Percentiles rank a stretch among this genome's conserved stretches.
Conservation (phyloP, 257 asterid genomes). For the Rubia yunnanensis region DNA sequence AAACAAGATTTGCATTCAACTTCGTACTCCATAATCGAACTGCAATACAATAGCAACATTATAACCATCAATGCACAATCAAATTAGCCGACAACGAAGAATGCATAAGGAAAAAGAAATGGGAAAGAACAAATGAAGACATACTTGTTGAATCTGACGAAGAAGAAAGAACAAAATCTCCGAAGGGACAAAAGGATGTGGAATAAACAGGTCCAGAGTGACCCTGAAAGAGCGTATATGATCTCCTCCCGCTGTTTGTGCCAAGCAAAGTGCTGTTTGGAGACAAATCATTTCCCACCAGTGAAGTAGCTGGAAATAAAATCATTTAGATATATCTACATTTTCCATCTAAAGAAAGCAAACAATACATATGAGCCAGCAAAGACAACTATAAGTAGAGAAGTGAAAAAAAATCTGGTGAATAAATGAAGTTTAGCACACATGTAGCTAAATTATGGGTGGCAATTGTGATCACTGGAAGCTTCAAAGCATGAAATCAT, state of each 20-base stretch:
- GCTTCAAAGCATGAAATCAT: not conserved
- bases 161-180: constrained; percentile 86
- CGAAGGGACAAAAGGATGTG: constrained; percentile 79
- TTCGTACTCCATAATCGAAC: constrained; percentile 94
- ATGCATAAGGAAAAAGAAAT: constrained; percentile 7
- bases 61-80: constrained; percentile 1
- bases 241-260: constrained; percentile 43
- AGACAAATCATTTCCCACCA: constrained; percentile 54
- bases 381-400: not conserved
- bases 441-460: not conserved
- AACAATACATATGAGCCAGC: no score
- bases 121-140: constrained; percentile 13
- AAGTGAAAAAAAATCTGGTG: not conserved
- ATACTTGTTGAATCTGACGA: constrained; percentile 94
- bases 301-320: constrained; percentile 54
- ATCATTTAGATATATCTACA: constrained; percentile 19
- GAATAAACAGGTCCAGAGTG: constrained; percentile 96
- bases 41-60: constrained; percentile 20
- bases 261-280: constrained; percentile 39
- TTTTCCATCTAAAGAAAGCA: not conserved
- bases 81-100: constrained; percentile 7
- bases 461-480: not conserved
- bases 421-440: not conserved
- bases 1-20: constrained; percentile 87
- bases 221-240: constrained; percentile 75